Base-by-base conservation (phyloP, 768 basidiomycete species). In the Mycena amicta region DNA sequence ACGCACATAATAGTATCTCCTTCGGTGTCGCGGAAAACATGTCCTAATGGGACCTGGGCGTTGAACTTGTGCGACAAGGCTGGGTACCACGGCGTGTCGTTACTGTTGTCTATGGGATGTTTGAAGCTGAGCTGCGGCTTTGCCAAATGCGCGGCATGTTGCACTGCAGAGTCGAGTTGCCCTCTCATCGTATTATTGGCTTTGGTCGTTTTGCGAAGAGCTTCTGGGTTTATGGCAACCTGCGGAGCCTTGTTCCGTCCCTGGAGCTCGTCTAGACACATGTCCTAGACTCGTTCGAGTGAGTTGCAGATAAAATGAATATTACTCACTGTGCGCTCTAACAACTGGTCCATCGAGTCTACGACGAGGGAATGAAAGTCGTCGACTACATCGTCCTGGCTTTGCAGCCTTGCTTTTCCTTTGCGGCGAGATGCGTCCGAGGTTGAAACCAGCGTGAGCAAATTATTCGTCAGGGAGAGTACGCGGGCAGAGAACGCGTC, bases 121-220 rank as follows among this genome's bases (percentile, higher is more conserved):
- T 79, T 83, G 76, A 98, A 98, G 13, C 69, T 68, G 1, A 87
- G 70, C 67, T 99, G 96, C 1, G 96, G 95, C 72, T 97, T 97
- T 1, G 80, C 71, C 27, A 97, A 73, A 66, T 88, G 74, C 4
- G 87, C 78, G 4, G 91, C 90, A 68, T 95, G 90, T 56, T 89
- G 85, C 11, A 95, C 71, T 5, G 80, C 80, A 3, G 86, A 80
- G 59, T 87, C 84, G 3, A 85, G 67, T 28, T 78, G 78, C 3
- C 83, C 82, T 47, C 72, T 76, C 2, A 70, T 64, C 4, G 65
- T 18, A 15, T 51, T 45, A 25, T 28, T 60, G 22, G 75, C 78
- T 68, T 72, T 73, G 45, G 57, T 54, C 8, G 64, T 40, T 56
- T 71, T 70, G 3, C 66, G 68, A 20, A 69, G 60, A 23, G 79